Evolutionary conservation across 2,329 filamentous ascomycete species (phyloP), one percentile per base, ranked within the genome.

Genomic region (Immersiporthe knoxdaviesiana): DNA sequence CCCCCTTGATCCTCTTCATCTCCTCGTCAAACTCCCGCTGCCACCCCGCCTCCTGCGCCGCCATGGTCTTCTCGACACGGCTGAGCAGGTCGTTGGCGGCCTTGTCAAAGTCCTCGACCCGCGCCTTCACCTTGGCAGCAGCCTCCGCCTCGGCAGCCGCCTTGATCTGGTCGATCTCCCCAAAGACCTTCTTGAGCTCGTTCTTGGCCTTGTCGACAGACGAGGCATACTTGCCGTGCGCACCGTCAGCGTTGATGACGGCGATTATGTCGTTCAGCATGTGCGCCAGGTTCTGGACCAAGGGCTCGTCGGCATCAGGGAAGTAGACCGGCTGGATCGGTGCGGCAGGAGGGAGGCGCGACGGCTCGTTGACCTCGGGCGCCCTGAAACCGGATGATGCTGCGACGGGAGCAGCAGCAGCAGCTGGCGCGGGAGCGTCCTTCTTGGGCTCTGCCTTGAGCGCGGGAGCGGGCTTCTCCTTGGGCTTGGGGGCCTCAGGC

Each of bases 211-310:
- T 94, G 74, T 87, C 84, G 69, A 99, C 90, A 0, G 93, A 91
- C 2, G 88, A 86, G 65, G 88, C 89, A 81, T 96, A 97, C 79
- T 91, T 93, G 74, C 86, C 86, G 72, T 91, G 88, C 68, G 92
- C 88, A 71, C 91, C 88, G 78, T 97, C 95, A 69, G 92, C 92
- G 79, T 97, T 97, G 78, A 97, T 90, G 61, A 97, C 93, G 11
- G 92, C 90, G 77, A 99, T 97, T 75, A 99, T 91, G 79, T 97
- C 93, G 82, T 99, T 99, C 75, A 99, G 87, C 82, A 97, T 95
- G 82, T 93, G 95, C 70, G 97, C 93, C 7, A 99, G 85, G 76
- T 98, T 93, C 80, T 97, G 94, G 30, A 98, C 92, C 47, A 97
- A 87, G 37, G 93, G 92, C 78, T 98, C 95, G 70, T 90, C 88